Conservation (phyloP, 2,329 filamentous ascomycete species). For the Myriosclerotinia scirpicola region DNA sequence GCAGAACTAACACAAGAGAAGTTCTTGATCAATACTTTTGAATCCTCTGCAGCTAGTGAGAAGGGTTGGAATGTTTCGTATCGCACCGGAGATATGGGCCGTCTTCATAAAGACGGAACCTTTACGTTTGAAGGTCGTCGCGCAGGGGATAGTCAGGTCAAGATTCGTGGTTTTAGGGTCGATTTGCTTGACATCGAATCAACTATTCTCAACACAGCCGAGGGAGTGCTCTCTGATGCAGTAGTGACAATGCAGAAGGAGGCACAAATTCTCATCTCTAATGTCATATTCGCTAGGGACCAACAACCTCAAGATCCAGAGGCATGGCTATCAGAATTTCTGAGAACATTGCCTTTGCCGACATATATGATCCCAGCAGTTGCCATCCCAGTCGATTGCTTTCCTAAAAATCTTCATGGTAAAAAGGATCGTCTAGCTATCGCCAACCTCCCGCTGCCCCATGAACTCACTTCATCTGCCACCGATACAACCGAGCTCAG, state of each 20-base stretch:
- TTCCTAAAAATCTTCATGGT: too few species aligned
- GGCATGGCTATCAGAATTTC: too few species aligned
- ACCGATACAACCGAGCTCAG: too few species aligned
- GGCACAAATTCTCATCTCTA: background rate
- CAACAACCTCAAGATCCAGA: too few species aligned
- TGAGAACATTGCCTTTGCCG: too few species aligned
- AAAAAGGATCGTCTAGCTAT: too few species aligned
- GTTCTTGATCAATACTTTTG: background rate
- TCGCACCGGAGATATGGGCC: background rate
- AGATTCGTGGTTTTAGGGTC: background rate
- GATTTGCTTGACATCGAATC: background rate
- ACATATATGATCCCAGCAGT: too few species aligned
- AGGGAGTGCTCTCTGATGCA: background rate
- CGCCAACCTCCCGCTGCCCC: too few species aligned
- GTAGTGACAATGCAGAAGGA: background rate
- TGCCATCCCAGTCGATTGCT: too few species aligned
- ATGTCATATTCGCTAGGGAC: background rate
- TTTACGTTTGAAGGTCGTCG: background rate
- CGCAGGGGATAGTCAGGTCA: background rate
- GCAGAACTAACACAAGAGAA: background rate
- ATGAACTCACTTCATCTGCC: too few species aligned
- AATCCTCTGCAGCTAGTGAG: background rate
- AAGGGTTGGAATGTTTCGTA: background rate
- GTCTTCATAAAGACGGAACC: background rate
- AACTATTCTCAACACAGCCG: background rate